Conservation (phyloP, 768 basidiomycete species). For the Gloeophyllum trabeum region DNA sequence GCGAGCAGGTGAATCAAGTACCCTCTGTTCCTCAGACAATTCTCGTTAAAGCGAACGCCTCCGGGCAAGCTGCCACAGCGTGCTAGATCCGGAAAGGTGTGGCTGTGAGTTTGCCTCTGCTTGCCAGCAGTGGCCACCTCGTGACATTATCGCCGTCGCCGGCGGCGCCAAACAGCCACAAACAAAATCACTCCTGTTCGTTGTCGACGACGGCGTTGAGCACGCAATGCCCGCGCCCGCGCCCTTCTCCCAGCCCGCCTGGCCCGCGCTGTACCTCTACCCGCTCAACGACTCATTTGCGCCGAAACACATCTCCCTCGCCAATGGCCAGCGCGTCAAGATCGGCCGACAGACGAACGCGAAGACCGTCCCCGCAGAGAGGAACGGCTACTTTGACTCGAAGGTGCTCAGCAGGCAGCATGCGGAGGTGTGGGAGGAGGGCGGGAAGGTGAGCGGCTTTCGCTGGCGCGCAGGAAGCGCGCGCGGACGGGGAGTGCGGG, state of each 20-base stretch:
- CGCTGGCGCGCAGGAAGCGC: too few relatives aligned
- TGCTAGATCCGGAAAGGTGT: too few relatives aligned
- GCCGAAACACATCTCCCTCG: conserved; percentile 87
- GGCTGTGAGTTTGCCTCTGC: too few relatives aligned
- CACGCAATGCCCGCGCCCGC: not conserved
- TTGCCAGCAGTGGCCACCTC: too few relatives aligned
- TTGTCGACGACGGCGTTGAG: too few relatives aligned
- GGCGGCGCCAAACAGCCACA: too few relatives aligned
- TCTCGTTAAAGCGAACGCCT: too few relatives aligned
- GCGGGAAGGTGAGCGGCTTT: conserved; percentile 66
- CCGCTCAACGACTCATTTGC: conserved; percentile 92
- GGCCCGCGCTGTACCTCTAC: conserved; percentile 48
- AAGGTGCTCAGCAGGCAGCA: conserved; percentile 92
- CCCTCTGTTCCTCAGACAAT: too few relatives aligned
- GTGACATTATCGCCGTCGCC: too few relatives aligned
- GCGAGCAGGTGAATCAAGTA: too few relatives aligned
- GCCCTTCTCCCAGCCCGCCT: conserved; percentile 1
- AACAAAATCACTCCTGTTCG: too few relatives aligned
- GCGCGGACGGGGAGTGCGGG: conserved; percentile 4
- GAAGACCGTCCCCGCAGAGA: conserved; percentile 85
- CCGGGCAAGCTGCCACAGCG: too few relatives aligned
- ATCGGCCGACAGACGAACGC: conserved; percentile 95
- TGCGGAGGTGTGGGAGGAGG: conserved; percentile 97
- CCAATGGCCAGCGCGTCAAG: conserved; percentile 59
- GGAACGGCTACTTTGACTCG: conserved; percentile 95